A percentile compares a stretch with the other conserved stretches of the same genome.
These are phyloP conservation scores for Trichoderma sp. DNA, from an alignment of 2,329 filamentous ascomycete species.

Conservation along the genomic window DNA sequence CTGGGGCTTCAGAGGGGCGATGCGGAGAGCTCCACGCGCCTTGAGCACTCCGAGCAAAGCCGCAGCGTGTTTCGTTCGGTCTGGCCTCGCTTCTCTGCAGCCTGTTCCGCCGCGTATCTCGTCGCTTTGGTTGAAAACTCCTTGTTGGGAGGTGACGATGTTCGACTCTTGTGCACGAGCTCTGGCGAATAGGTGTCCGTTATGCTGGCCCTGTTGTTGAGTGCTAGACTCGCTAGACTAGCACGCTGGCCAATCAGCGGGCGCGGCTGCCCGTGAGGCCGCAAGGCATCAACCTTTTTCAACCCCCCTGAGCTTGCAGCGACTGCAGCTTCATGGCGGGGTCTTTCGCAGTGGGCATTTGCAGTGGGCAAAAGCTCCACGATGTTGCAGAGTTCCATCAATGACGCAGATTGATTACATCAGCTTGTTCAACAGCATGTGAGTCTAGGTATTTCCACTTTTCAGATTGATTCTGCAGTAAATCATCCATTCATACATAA, in stretches of 20 bases:
- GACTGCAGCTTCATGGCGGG: slow-evolving; percentile 5
- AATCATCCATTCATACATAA: background rate
- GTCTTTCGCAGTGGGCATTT: background rate
- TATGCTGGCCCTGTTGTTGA: slow-evolving; percentile 20
- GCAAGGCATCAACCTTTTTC: slow-evolving; percentile 37
- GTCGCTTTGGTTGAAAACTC: background rate
- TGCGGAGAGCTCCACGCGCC: slow-evolving; percentile 21
- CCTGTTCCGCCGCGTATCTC: background rate
- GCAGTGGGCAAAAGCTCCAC: background rate
- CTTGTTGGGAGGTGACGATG: slow-evolving; percentile 3
- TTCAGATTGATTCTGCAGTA: background rate
- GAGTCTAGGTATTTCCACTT: background rate
- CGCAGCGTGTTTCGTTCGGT: background rate
- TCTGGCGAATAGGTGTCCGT: slow-evolving; percentile 20
- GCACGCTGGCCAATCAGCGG: slow-evolving; percentile 32
- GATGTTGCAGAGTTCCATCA: slow-evolving; percentile 5
- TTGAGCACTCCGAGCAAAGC: slow-evolving; percentile 3
- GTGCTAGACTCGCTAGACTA: slow-evolving; percentile 12
- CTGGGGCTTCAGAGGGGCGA: slow-evolving; percentile 23
- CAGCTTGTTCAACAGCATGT: background rate
- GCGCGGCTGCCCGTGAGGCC: slow-evolving; percentile 32
- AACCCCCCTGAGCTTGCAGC: slow-evolving; percentile 18
- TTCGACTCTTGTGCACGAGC: slow-evolving; percentile 2
- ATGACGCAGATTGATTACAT: background rate
- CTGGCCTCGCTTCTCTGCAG: background rate